A percentile compares a stretch with the other conserved stretches of the same genome.
phyloP scores from a whole-genome alignment of 2,329 filamentous ascomycete species.

The Fusarium sp. region DNA sequence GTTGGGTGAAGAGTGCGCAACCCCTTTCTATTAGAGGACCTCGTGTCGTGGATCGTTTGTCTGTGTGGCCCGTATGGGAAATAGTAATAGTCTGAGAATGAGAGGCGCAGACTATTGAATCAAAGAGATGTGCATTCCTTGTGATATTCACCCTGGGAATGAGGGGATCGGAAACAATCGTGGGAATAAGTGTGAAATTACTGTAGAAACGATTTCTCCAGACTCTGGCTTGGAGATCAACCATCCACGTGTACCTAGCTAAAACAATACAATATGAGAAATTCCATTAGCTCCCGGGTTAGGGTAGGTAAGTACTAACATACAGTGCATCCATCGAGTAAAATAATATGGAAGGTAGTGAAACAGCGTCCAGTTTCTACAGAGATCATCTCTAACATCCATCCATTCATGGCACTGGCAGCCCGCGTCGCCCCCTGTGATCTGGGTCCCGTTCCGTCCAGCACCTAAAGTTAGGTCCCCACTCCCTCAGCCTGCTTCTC shows the following conservation, averaged over 20 bases:
- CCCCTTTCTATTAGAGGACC: constrained; percentile 43
- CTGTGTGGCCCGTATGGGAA: constrained; percentile 31
- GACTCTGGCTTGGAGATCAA: not conserved
- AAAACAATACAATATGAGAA: not conserved
- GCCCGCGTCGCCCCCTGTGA: constrained; percentile 11
- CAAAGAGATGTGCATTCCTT: not conserved
- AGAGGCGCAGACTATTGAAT: constrained; percentile 16
- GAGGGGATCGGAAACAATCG: constrained; percentile 8
- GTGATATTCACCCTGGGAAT: not conserved
- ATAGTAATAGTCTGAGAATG: constrained; percentile 16
- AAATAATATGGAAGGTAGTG: no score
- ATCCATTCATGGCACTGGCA: constrained; percentile 15
- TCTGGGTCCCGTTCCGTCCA: constrained; percentile 10
- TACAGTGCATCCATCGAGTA: not conserved
- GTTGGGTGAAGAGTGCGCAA: constrained; percentile 35
- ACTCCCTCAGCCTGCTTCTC: constrained; percentile 34
- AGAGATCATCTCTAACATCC: no score
- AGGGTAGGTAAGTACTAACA: not conserved
- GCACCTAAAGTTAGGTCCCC: constrained; percentile 12
- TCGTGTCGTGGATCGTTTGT: constrained; percentile 47
- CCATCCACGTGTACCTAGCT: not conserved
- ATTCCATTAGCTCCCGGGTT: constrained; percentile 1
- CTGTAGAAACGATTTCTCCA: not conserved
- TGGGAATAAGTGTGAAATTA: not conserved
- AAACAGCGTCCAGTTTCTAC: constrained; percentile 6